Conservation (phyloP, 306 rosid species). For the Carpinus fangiana region DNA sequence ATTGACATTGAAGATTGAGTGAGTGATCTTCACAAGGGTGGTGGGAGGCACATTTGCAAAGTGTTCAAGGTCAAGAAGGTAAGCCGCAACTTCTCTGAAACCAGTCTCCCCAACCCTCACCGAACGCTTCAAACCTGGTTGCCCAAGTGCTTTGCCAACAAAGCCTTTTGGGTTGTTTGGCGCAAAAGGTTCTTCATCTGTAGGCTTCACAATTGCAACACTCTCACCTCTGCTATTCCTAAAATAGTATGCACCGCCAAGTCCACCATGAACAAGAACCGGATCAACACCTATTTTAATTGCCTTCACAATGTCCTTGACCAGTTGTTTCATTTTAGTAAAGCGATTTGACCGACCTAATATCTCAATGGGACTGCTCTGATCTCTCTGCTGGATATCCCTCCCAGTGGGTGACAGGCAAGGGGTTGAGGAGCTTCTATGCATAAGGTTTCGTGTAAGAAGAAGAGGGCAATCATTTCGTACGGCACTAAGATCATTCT, state of each 20-base stretch:
- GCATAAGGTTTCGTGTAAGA: slow-evolving; percentile 72
- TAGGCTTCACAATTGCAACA: slow-evolving; percentile 94
- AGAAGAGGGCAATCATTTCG: slow-evolving; percentile 85
- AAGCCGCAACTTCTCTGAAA: slow-evolving; percentile 93
- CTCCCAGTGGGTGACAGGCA: slow-evolving; percentile 86
- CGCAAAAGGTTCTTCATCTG: slow-evolving; percentile 98
- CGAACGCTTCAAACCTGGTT: slow-evolving; percentile 86
- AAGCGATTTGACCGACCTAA: slow-evolving; percentile 63
- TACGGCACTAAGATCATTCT: slow-evolving; percentile 80
- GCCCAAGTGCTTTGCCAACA: slow-evolving; percentile 94
- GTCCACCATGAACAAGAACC: slow-evolving; percentile 77
- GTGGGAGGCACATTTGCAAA: slow-evolving; percentile 97
- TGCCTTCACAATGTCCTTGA: slow-evolving; percentile 67
- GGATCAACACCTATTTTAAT: slow-evolving; percentile 88
- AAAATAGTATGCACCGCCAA: slow-evolving; percentile 97
- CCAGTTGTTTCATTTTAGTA: slow-evolving; percentile 46
- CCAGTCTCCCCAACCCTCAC: slow-evolving; percentile 99
- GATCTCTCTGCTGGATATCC: slow-evolving; percentile 82
- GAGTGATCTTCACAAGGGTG: slow-evolving; percentile 90
- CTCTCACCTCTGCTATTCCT: slow-evolving; percentile 67
- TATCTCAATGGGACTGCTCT: slow-evolving; percentile 86
- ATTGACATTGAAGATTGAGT: slow-evolving; percentile 90
- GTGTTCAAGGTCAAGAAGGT: slow-evolving; percentile 76
- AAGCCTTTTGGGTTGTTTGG: slow-evolving; percentile 97
- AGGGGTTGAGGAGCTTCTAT: slow-evolving; percentile 95